Base-by-base conservation (phyloP, 768 basidiomycete species). In the Gelatoporia subvermispora region DNA sequence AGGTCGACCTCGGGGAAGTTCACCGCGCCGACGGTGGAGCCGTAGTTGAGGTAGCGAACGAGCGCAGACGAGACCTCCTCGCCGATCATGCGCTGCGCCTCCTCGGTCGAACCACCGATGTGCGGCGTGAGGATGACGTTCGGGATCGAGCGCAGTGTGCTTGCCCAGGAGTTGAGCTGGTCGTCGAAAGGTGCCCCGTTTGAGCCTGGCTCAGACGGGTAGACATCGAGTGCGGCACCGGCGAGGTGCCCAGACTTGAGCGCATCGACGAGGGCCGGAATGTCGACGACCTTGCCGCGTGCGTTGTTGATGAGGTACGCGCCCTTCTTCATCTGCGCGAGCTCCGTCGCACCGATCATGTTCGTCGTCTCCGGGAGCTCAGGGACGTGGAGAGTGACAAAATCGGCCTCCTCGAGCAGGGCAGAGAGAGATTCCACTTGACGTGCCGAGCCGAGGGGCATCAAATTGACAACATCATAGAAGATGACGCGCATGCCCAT, bases 1-100 rank as follows among this genome's bases (percentile, higher is more conserved):
- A 99, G 75, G 71, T 95, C 92, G 60, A 99, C 94, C 71, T 97
- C 95, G 42, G 96, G 95, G 82, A 99, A 97, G 74, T 98, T 98
- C 75, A 98, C 96, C 3, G 93, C 85, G 41, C 93, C 93, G 48
- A 92, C 52, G 3, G 91, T 89, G 21, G 93, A 85, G 43, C 96
- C 96, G 63, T 85, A 92, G 68, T 85, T 87, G 65, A 98, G 82
- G 70, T 97, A 99, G 47, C 93, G 85, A 20, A 78, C 74, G 37
- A 99, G 72, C 2, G 93, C 83, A 28, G 79, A 76, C 4, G 91
- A 81, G 41, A 99, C 96, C 67, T 99, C 96, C 49, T 91, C 85
- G 13, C 96, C 96, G 51, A 99, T 98, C 82, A 94, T 91, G 46
- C 84, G 79, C 68, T 99, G 96, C 4, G 96, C 96, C 66, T 99